phyloP scores from a whole-genome alignment of 345 rosid species.

The Brassica napus region DNA sequence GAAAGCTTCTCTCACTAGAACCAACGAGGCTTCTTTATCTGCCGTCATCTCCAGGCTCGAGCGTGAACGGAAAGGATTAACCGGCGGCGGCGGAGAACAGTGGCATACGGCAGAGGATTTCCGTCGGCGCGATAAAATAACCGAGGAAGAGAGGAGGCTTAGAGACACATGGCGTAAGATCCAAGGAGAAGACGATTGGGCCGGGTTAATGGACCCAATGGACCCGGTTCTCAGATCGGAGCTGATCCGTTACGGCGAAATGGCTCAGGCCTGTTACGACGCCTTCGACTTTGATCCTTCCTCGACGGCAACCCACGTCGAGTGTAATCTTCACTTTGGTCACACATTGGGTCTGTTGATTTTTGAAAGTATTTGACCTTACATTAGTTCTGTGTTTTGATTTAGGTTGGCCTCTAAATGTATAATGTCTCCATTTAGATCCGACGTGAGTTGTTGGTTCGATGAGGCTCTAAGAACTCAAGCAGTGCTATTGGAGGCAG shows the following conservation, averaged over 20 bases:
- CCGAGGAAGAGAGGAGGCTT: background rate
- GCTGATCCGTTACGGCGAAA: no score
- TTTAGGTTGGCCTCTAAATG: background rate
- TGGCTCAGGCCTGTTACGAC: no score
- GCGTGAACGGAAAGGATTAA: conserved; percentile 26
- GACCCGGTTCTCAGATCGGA: no score
- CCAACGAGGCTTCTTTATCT: conserved; percentile 46
- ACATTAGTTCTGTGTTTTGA: background rate
- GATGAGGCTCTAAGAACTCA: background rate
- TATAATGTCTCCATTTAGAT: background rate
- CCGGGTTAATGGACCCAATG: no score
- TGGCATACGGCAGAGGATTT: conserved; percentile 37
- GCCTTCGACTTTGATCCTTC: no score
- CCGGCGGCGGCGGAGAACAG: background rate
- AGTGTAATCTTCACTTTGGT: background rate
- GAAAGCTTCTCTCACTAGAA: conserved; percentile 34
- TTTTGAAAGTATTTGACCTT: background rate
- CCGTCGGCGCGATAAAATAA: conserved; percentile 24
- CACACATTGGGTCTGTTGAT: background rate
- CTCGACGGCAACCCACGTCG: no score
- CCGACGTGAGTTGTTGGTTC: no score
- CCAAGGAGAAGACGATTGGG: no score
- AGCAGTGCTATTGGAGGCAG: background rate
- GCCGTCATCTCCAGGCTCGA: conserved; percentile 42
- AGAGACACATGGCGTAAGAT: background rate